A percentile compares a stretch with the other conserved stretches of the same genome.
Conservation (phyloP, 108 stramenopile species). For the Cyclotella kingstonii region DNA sequence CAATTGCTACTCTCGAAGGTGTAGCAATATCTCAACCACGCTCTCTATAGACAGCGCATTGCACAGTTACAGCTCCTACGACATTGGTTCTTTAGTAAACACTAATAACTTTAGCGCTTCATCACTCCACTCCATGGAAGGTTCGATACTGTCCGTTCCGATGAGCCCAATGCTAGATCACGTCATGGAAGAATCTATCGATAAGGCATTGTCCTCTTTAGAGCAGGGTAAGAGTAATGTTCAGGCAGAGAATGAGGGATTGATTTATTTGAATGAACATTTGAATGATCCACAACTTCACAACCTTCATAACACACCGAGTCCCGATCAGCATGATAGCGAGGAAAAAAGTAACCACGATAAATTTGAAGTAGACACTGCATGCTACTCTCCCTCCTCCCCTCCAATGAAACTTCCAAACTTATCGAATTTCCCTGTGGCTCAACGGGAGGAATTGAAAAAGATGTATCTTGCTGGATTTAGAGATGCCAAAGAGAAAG, state of each 20-base stretch:
- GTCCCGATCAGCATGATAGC: neutral
- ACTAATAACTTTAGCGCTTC: too few relatives aligned
- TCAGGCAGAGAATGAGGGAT: slow-evolving; percentile 3
- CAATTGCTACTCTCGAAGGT: neutral
- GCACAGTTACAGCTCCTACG: neutral
- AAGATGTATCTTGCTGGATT: slow-evolving; percentile 89
- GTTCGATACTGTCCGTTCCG: too few relatives aligned
- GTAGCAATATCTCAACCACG: neutral
- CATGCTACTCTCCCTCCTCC: neutral
- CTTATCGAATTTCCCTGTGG: slow-evolving; percentile 33
- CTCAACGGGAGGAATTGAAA: slow-evolving; percentile 70
- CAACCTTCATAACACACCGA: too few relatives aligned
- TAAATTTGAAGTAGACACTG: neutral
- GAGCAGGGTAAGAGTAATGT: slow-evolving; percentile 1
- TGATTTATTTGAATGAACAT: slow-evolving; percentile 1
- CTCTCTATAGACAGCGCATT: slow-evolving; percentile 8
- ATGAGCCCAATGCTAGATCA: slow-evolving; percentile 14
- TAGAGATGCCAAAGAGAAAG: slow-evolving; percentile 57
- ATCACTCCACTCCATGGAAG: too few relatives aligned
- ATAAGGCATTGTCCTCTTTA: slow-evolving; percentile 7
- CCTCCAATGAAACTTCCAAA: slow-evolving; percentile 4
- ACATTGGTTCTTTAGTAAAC: neutral
- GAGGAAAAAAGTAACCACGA: neutral
- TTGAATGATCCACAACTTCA: neutral
- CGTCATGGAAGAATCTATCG: slow-evolving; percentile 18